Percentiles rank a stretch among this genome's conserved stretches.
phyloP scores from a whole-genome alignment of 2,329 filamentous ascomycete species.

The Thelonectria rubi region DNA sequence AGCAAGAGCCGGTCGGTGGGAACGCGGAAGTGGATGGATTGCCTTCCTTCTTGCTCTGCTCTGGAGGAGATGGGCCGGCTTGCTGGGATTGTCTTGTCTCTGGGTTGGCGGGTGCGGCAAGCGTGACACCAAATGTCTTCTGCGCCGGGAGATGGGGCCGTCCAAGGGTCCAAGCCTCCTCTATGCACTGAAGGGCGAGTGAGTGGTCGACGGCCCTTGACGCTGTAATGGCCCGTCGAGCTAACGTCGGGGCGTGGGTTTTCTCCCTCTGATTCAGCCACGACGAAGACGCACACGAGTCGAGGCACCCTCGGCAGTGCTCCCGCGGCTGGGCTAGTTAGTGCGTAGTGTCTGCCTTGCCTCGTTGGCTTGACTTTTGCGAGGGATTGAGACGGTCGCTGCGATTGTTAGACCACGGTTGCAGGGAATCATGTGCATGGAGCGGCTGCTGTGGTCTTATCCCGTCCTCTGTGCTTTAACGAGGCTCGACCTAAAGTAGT shows the following conservation, averaged over 20 bases:
- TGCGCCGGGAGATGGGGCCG: constrained; percentile 8
- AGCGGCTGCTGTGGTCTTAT: constrained; percentile 7
- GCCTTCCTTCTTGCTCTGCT: not conserved
- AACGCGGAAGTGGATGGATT: not conserved
- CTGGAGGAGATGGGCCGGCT: constrained; percentile 34
- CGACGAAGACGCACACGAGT: constrained; percentile 34
- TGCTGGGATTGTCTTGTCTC: constrained; percentile 30
- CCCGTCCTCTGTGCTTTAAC: constrained; percentile 6
- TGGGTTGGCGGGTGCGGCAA: constrained; percentile 6
- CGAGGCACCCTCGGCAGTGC: constrained; percentile 31
- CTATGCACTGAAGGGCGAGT: constrained; percentile 13
- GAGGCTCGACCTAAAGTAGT: not conserved
- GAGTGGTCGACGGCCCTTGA: constrained; percentile 22
- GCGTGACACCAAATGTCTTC: not conserved
- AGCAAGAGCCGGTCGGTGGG: constrained; percentile 29
- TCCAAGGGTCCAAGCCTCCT: constrained; percentile 18
- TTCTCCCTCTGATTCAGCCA: constrained; percentile 40
- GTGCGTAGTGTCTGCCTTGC: not conserved
- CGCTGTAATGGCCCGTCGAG: constrained; percentile 27
- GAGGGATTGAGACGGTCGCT: constrained; percentile 10
- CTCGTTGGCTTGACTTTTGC: constrained; percentile 6
- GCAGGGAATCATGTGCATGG: constrained; percentile 6
- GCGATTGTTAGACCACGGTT: constrained; percentile 20
- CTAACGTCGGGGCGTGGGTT: constrained; percentile 32
- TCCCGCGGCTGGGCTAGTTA: constrained; percentile 14